phyloP scores from a whole-genome alignment of 2,329 filamentous ascomycete genomes.

The Penicillium sp. region DNA sequence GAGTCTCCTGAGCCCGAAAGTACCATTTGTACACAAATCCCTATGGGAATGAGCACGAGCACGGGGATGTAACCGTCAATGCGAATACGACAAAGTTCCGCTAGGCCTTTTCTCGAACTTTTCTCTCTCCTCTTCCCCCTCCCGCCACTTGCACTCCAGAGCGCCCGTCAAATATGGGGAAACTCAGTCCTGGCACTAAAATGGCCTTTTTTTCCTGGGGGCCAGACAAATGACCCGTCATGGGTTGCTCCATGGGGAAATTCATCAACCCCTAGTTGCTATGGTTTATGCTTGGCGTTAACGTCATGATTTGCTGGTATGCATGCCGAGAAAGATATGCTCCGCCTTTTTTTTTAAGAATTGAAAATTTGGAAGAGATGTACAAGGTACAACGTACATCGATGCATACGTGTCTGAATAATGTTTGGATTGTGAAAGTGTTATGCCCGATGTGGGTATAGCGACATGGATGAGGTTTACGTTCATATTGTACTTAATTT shows the following conservation, averaged over 20 bases:
- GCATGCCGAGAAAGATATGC: slow-evolving; percentile 9
- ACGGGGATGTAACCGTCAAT: neutral
- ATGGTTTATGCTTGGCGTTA: slow-evolving; percentile 21
- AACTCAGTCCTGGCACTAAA: slow-evolving; percentile 7
- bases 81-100: slow-evolving; percentile 10
- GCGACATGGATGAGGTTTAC: neutral
- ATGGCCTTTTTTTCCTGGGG: neutral
- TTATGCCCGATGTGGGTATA: neutral
- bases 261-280: neutral
- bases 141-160: slow-evolving; percentile 10
- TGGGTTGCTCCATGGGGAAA: neutral
- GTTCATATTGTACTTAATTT: neutral
- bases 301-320: slow-evolving; percentile 20
- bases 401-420: neutral
- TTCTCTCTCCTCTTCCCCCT: slow-evolving; percentile 1
- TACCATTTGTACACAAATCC: neutral
- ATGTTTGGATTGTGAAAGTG: neutral
- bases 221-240: neutral
- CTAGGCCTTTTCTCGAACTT: slow-evolving; percentile 25
- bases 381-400: neutral
- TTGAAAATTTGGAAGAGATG: neutral
- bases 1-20: slow-evolving; percentile 61
- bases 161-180: slow-evolving; percentile 1
- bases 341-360: neutral
- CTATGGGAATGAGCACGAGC: neutral